A percentile compares a stretch with the other conserved stretches of the same genome.
phyloP scores from a whole-genome alignment of 2,329 filamentous ascomycete species.

The Alternaria gansuensis region DNA sequence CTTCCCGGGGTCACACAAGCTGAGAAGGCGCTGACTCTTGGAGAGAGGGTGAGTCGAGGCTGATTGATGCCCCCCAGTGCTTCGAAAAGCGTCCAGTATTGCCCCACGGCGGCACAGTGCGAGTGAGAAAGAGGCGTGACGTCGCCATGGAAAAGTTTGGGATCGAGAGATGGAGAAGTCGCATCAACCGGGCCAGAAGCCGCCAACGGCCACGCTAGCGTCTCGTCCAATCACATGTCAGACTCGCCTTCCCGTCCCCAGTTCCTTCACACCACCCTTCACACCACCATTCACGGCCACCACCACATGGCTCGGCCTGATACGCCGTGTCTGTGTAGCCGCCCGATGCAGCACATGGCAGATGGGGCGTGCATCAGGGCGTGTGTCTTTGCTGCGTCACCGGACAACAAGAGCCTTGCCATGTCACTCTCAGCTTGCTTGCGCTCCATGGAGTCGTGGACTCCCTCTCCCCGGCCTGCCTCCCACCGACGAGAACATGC shows the following conservation, averaged over 20 bases:
- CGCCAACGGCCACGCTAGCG: constrained; percentile 23
- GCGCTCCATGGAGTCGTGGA: constrained; percentile 8
- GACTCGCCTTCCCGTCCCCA: constrained; percentile 14
- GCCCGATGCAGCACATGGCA: constrained; percentile 9
- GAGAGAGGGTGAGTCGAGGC: background rate
- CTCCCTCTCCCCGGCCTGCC: background rate
- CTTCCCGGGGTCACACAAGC: constrained; percentile 22
- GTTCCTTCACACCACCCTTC: constrained; percentile 24
- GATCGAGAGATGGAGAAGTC: constrained; percentile 24
- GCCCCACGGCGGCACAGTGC: constrained; percentile 12
- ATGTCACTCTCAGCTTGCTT: constrained; percentile 2
- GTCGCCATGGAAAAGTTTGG: constrained; percentile 18
- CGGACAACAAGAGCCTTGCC: background rate
- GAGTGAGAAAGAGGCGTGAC: constrained; percentile 16
- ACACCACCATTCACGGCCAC: constrained; percentile 24
- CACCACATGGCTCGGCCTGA: constrained; percentile 30
- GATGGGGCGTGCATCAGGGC: background rate
- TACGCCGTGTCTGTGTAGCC: constrained; percentile 16
- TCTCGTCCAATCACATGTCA: constrained; percentile 25
- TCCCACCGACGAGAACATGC: background rate
- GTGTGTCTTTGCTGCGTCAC: constrained; percentile 8
- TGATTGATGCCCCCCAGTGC: background rate
- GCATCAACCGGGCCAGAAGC: constrained; percentile 17
- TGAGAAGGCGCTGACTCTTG: constrained; percentile 9
- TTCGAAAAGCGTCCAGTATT: background rate